phyloP scores from a whole-genome alignment of 176 grass and related monocot species.

The Microstegium vimineum region DNA sequence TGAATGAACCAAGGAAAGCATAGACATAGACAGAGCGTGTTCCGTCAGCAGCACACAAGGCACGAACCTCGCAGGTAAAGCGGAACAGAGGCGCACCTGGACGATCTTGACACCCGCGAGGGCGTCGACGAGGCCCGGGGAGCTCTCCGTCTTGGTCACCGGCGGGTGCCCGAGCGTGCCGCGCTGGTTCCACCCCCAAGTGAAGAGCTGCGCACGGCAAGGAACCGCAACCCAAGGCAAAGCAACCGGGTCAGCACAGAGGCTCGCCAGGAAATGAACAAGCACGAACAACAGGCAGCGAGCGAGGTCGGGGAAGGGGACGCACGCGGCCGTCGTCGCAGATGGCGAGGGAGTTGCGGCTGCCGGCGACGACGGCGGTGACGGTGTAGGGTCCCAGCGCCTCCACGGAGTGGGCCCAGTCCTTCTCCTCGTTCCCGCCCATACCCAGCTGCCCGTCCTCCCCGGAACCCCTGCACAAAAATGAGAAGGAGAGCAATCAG shows the following conservation, averaged over 20 bases:
- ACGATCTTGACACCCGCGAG: conserved; percentile 77
- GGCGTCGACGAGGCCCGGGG: conserved; percentile 54
- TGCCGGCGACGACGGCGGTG: conserved; percentile 74
- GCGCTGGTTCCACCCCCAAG: conserved; percentile 98
- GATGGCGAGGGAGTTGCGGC: conserved; percentile 98
- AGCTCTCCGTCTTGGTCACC: conserved; percentile 31
- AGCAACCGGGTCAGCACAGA: not conserved
- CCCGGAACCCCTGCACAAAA: conserved; percentile 63
- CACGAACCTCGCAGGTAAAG: not conserved
- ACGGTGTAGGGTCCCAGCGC: conserved; percentile 50
- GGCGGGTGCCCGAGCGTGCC: conserved; percentile 84
- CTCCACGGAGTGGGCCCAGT: conserved; percentile 44
- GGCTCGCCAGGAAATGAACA: not conserved
- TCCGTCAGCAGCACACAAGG: not conserved
- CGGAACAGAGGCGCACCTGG: conserved; percentile 37
- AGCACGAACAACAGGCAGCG: not conserved
- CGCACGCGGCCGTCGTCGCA: conserved; percentile 62
- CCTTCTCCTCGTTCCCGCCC: conserved; percentile 69
- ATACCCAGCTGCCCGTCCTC: conserved; percentile 92
- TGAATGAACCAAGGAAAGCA: conserved; percentile 34
- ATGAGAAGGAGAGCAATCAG: conserved; percentile 4
- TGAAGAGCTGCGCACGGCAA: conserved; percentile 58
- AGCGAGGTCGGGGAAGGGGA: not conserved
- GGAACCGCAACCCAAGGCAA: not conserved
- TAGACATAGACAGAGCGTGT: not conserved